Base-by-base conservation (phyloP, 768 basidiomycete genomes). In the Kwoniella dendrophila region DNA sequence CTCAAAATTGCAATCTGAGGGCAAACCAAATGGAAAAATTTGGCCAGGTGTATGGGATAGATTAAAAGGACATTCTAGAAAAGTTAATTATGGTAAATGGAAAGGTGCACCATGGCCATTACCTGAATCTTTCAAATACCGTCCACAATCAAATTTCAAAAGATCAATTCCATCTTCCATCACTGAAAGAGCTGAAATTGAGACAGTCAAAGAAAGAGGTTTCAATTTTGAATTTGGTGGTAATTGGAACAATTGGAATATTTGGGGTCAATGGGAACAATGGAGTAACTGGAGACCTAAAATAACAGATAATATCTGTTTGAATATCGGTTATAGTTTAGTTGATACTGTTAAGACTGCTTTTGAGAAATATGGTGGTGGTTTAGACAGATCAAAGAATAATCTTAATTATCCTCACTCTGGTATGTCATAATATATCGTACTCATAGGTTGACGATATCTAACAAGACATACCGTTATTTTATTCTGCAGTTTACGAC, bases 351-450 rank as follows among this genome's bases (percentile, higher is more conserved):
- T 48, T 18, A 27, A 33, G 12, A 54, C 50, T 26, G 59, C 51
- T 20, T 61, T 61, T 43, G 33, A 36, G 26, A 30, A 44, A 16
- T 61, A 33, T 27, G 59, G 51, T 11, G 59, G 44, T 10, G 50
- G 43, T 18, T 32, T 61, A 11, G 59, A 61, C n/a, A 53, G 20
- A 33, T 20, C 33, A 7, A 32, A 47, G 8, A 61, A 61, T 27
- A 54, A 36, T 7, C 22, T 61, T 20, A 44, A 54, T n/a, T 61
- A 61, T 32, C 59, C 59, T 26, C 18, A 53, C 16, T 61, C 59
- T 8, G 51, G 59, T 61, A 16, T 33, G 59, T 61, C 38, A 18
- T 3, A n/a, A 11, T 12, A 2, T 18, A 4, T 54, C 3, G n/a
- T n/a, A n/a, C n/a, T n/a, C n/a, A n/a, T n/a, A n/a, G n/a, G n/a